A percentile compares a stretch with the other conserved stretches of the same genome.
These are phyloP conservation scores for Ustilago esculenta DNA, from an alignment of 1,284 basidiomycete genomes.

Conservation along the genomic window DNA sequence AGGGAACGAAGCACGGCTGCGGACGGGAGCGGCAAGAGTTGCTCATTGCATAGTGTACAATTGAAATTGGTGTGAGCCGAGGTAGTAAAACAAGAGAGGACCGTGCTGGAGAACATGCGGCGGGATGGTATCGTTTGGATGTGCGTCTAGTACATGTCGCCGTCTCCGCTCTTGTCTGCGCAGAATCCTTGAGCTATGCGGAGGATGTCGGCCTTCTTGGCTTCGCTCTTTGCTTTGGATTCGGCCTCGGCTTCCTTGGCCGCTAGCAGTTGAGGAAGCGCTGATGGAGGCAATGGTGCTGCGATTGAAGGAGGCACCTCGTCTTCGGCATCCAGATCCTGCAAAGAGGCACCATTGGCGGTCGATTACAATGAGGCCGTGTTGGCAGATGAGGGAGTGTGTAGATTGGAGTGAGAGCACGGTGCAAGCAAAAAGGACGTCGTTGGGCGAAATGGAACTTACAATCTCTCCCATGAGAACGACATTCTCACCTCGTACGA, in stretches of 20 bases:
- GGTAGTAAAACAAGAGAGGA: neutral
- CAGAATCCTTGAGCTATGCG: constrained; percentile 58
- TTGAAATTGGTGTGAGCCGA: constrained; percentile 2
- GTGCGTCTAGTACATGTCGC: constrained; percentile 58
- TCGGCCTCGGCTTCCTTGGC: constrained; percentile 54
- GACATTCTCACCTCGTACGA: constrained; percentile 98
- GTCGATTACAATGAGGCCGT: neutral
- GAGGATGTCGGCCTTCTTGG: constrained; percentile 56
- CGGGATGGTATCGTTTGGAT: constrained; percentile 11
- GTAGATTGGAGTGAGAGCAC: neutral
- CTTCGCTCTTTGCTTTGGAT: constrained; percentile 56
- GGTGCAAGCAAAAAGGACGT: neutral
- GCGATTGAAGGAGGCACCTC: constrained; percentile 57
- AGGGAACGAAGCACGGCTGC: too few relatives aligned
- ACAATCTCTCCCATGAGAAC: constrained; percentile 97
- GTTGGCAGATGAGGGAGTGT: neutral
- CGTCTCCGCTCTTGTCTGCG: constrained; percentile 62
- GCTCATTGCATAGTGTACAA: constrained; percentile 31
- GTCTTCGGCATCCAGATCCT: constrained; percentile 65
- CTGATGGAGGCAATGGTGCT: constrained; percentile 54
- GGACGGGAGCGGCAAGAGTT: too few relatives aligned
- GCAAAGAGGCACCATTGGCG: too few relatives aligned
- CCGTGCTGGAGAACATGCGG: constrained; percentile 2
- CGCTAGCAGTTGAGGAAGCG: constrained; percentile 51
- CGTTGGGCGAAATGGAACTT: constrained; percentile 69